phyloP scores from a whole-genome alignment of 352 stramenopile genomes.

The Pythium grandisporangium region DNA sequence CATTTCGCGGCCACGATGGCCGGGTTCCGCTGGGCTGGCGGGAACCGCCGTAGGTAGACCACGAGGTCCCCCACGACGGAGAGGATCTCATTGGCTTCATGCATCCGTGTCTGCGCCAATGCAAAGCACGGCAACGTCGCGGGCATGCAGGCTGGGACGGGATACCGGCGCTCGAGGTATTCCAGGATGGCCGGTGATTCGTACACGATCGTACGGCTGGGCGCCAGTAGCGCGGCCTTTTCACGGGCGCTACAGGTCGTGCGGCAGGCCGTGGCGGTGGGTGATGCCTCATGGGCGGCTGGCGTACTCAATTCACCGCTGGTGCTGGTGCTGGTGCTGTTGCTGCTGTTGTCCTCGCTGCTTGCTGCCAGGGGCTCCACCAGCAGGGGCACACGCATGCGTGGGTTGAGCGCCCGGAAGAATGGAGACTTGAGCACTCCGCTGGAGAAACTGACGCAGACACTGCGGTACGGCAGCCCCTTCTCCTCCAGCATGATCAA shows the following conservation, averaged over 20 bases:
- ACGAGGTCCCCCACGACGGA: conserved; percentile 76
- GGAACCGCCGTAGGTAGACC: conserved; percentile 71
- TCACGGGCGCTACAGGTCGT: background rate
- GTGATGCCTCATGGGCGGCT: too few relatives aligned
- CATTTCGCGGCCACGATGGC: conserved; percentile 62
- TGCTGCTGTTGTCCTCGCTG: background rate
- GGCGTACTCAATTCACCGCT: too few relatives aligned
- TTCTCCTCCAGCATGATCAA: conserved; percentile 79
- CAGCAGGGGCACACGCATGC: conserved; percentile 75
- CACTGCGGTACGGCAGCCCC: conserved; percentile 58
- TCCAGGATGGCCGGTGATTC: conserved; percentile 75
- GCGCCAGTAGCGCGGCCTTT: conserved; percentile 5
- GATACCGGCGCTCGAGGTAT: conserved; percentile 68
- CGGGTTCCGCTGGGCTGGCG: conserved; percentile 39
- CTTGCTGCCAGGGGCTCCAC: conserved; percentile 43
- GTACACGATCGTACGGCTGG: conserved; percentile 47
- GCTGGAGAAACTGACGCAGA: conserved; percentile 79
- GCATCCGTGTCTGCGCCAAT: conserved; percentile 63
- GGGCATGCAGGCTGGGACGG: conserved; percentile 37
- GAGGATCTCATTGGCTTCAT: conserved; percentile 80
- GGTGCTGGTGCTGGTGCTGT: too few relatives aligned
- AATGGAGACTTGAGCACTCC: conserved; percentile 75
- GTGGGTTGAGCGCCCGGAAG: conserved; percentile 67
- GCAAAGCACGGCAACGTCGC: conserved; percentile 36
- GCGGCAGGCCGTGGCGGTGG: background rate